phyloP scores from a whole-genome alignment of 805 yeast genomes.

The Peterozyma xylosa region DNA sequence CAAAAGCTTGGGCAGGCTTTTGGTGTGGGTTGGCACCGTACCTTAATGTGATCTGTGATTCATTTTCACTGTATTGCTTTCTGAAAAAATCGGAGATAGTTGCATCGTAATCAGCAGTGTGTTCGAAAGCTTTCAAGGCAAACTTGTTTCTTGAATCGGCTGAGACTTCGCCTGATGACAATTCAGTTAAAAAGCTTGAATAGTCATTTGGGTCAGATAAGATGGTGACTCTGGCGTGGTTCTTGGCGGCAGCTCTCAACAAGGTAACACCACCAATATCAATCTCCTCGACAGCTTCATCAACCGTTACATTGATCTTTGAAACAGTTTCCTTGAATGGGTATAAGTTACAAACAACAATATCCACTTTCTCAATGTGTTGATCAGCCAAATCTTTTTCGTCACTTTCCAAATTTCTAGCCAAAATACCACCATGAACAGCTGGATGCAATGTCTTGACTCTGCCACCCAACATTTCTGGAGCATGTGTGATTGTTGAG shows the following conservation, averaged over 20 bases:
- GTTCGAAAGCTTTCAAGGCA: conserved; percentile 96
- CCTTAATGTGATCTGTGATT: conserved; percentile 86
- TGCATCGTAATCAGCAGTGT: conserved; percentile 95
- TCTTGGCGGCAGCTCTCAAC: conserved; percentile 97
- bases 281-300: conserved; percentile 97
- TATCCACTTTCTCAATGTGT: conserved; percentile 93
- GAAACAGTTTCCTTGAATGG: conserved; percentile 98
- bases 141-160: conserved; percentile 68
- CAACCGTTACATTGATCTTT: conserved; percentile 90
- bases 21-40: conserved; percentile 99
- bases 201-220: conserved; percentile 93
- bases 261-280: conserved; percentile 98
- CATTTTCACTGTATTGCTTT: conserved; percentile 89
- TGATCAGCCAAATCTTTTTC: conserved; percentile 83
- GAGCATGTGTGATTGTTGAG: conserved; percentile 92
- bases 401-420: conserved; percentile 87
- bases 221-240: conserved; percentile 93
- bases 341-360: conserved; percentile 93
- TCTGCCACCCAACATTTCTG: conserved; percentile 98
- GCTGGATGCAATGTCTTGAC: conserved; percentile 99
- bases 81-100: conserved; percentile 96
- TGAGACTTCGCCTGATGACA: conserved; percentile 66
- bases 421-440: conserved; percentile 95
- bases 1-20: conserved; percentile 97
- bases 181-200: conserved; percentile 77